Conservation (phyloP, 805 yeast genomes). For the Candida vaughaniae region DNA sequence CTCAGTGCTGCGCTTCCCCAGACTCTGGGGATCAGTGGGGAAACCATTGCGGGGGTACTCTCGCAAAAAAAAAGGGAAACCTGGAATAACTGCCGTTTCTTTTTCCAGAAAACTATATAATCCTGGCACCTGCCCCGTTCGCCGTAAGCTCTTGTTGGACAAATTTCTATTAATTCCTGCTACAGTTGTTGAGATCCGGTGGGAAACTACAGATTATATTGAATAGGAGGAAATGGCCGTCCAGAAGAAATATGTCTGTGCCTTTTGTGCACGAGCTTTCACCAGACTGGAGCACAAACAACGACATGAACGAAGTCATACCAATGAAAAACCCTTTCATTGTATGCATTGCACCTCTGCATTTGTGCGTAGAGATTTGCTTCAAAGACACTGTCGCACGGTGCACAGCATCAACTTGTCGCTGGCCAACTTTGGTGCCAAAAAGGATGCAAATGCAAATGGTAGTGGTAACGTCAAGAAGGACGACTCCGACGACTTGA, state of each 20-base stretch:
- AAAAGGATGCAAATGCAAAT: no score
- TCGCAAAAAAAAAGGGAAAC: no score
- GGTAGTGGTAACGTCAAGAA: neutral
- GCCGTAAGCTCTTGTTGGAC: no score
- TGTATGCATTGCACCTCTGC: constrained; percentile 68
- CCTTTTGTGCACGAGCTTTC: constrained; percentile 76
- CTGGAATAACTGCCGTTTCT: no score
- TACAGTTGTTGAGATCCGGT: no score
- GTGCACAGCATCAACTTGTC: constrained; percentile 52
- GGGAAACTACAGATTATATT: no score
- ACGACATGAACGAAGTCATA: constrained; percentile 77
- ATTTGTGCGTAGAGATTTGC: constrained; percentile 74
- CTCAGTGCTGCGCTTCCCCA: no score
- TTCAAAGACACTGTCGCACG: constrained; percentile 76
- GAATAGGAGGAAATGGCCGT: constrained; percentile 28
- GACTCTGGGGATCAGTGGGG: constrained; percentile 1
- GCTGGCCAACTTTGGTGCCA: constrained; percentile 5
- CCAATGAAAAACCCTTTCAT: constrained; percentile 76
- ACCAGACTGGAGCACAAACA: constrained; percentile 78
- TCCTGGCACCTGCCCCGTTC: no score
- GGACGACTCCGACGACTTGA: neutral
- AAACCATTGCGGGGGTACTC: constrained; percentile 3
- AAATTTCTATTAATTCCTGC: no score
- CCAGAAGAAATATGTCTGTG: constrained; percentile 70
- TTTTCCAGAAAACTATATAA: no score